These are phyloP conservation scores for Schizosaccharomyces cryophilus DNA, from an alignment of 805 yeast species.

Conservation along the genomic window DNA sequence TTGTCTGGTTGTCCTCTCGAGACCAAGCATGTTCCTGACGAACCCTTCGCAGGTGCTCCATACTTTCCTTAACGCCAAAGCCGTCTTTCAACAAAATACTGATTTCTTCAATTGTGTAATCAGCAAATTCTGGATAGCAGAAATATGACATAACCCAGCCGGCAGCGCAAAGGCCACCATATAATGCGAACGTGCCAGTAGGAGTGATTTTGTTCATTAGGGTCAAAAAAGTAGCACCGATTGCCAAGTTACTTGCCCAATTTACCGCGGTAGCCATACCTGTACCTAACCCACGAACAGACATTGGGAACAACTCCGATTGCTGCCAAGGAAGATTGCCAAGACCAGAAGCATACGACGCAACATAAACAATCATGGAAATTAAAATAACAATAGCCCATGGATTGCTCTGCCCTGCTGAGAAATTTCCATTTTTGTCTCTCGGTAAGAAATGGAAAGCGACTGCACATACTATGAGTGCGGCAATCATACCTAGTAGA, in stretches of 20 bases:
- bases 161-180: constrained; percentile 55
- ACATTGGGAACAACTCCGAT: constrained; percentile 80
- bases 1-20: neutral
- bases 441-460: constrained; percentile 73
- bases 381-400: constrained; percentile 80
- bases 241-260: constrained; percentile 84
- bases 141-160: constrained; percentile 55
- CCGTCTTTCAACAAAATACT: constrained; percentile 62
- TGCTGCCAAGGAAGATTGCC: constrained; percentile 99
- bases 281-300: constrained; percentile 77
- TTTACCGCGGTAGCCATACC: constrained; percentile 78
- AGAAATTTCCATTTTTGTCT: constrained; percentile 23
- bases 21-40: neutral
- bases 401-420: constrained; percentile 17
- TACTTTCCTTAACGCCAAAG: constrained; percentile 42
- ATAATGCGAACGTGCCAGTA: constrained; percentile 77
- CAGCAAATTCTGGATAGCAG: constrained; percentile 80
- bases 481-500: constrained; percentile 62
- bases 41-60: neutral
- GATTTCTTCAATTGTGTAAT: constrained; percentile 75
- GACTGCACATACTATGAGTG: constrained; percentile 59
- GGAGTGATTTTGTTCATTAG: constrained; percentile 87
- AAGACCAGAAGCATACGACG: constrained; percentile 77
- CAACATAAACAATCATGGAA: constrained; percentile 68
- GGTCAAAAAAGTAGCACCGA: constrained; percentile 78